A percentile compares a stretch with the other conserved stretches of the same genome.
These are phyloP conservation scores for Pseudogymnoascus sp. DNA, from an alignment of 2,329 filamentous ascomycete species.

Conservation along the genomic window DNA sequence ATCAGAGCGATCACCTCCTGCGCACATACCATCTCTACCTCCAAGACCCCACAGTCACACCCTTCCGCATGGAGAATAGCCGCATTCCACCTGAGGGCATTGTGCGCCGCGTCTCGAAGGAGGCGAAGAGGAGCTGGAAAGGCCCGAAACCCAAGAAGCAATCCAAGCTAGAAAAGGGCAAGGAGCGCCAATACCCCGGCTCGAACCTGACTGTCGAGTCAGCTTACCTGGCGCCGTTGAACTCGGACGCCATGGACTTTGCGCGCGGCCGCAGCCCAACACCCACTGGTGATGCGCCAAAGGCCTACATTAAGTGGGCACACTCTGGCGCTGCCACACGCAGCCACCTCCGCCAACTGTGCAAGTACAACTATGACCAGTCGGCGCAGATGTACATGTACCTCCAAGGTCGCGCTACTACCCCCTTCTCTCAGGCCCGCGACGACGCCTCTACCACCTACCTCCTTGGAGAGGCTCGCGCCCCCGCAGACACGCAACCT, in stretches of 20 bases:
- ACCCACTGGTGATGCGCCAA: constrained; percentile 39
- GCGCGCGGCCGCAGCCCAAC: constrained; percentile 40
- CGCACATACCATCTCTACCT: constrained; percentile 55
- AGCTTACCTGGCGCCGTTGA: background rate
- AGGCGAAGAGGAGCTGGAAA: constrained; percentile 59
- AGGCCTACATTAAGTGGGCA: constrained; percentile 51
- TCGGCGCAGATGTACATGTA: constrained; percentile 35
- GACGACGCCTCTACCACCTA: constrained; percentile 18
- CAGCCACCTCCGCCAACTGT: constrained; percentile 53
- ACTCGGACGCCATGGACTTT: background rate
- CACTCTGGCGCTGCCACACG: constrained; percentile 55
- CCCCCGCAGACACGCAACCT: constrained; percentile 40
- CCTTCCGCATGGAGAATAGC: constrained; percentile 54
- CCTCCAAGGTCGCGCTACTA: constrained; percentile 44
- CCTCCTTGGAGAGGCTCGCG: constrained; percentile 33
- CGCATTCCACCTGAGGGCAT: constrained; percentile 57
- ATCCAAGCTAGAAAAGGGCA: background rate
- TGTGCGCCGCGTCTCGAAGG: constrained; percentile 54
- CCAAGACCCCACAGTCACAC: constrained; percentile 58
- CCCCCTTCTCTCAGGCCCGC: constrained; percentile 45
- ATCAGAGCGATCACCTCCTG: constrained; percentile 59
- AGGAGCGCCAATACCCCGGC: constrained; percentile 15
- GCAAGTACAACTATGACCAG: constrained; percentile 43
- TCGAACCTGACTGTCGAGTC: background rate
- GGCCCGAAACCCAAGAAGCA: constrained; percentile 37